Evolutionary conservation across 306 rosid species (phyloP), one percentile per base, ranked within the genome.

Genomic region (Cucumis hystrix): DNA sequence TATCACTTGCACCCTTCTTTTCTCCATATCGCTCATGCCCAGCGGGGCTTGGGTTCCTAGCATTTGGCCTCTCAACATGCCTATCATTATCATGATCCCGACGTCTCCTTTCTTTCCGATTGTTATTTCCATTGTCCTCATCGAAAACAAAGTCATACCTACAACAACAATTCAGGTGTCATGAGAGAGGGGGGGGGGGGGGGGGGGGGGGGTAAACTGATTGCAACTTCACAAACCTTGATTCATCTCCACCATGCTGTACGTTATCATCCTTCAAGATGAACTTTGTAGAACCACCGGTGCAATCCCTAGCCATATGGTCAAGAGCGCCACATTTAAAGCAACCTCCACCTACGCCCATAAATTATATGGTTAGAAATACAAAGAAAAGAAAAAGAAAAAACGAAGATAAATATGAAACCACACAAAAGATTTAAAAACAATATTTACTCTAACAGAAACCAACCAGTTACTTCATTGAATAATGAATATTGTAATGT

Each of bases 101-200:
- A 82, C 68, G 71, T 83, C 82, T 85, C 67, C 17, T 80, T 64
- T 84, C 87, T 82, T 1, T 83, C 76, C 66, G 83, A 17, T 97
- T 91, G 82, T 85, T 90, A 75, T 77, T 87, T 4, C 63, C 60
- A 55, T 82, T 78, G 54, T 89, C 92, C 84, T 86, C 97, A 85
- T 92, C 97, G 69, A 92, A 92, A 71, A 95, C 96, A 96, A 95
- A 92, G 68, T 91, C 97, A 75, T 92, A 92, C 77, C 99, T 95
- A 82, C 80, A 83, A 72, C 54, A 87, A 58, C 10, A 57, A 80
- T 69, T 51, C 57, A 20, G 56, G 25, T 6, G 78, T 84, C 45
- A 35, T 33, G 9, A 14, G 41, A 30, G 43, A 6, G 30, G 68
- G 79, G 68, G 74, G 2, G 81, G 77, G 39, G 47, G 74, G 61